Evolutionary conservation across 352 stramenopile species (phyloP).

Genomic region (Phytophthora sp.): DNA sequence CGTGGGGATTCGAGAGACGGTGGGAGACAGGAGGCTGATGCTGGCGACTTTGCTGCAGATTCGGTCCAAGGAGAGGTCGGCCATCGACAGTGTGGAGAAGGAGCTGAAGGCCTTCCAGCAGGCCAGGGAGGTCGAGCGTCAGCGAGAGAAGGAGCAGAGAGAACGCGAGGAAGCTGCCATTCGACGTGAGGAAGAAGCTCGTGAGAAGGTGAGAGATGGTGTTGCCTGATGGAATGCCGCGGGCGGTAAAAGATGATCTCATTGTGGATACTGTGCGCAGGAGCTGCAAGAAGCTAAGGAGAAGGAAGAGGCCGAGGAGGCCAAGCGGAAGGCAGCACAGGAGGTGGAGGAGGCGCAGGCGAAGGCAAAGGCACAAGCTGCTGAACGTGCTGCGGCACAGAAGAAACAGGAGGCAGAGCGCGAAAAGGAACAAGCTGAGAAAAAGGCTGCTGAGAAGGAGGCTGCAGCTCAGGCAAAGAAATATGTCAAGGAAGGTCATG

Average conservation of each 20-base stretch:
- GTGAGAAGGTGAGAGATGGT: slow-evolving; percentile 33
- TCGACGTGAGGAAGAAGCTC: slow-evolving; percentile 40
- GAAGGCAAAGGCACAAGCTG: slow-evolving; percentile 34
- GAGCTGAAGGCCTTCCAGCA: slow-evolving; percentile 56
- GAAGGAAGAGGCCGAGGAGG: slow-evolving; percentile 33
- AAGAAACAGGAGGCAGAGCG: slow-evolving; percentile 43
- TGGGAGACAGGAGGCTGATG: background rate
- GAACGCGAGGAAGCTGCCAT: slow-evolving; percentile 42
- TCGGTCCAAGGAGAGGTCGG: slow-evolving; percentile 40
- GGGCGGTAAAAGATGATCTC: background rate
- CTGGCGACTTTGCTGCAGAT: slow-evolving; percentile 27
- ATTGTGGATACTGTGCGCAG: slow-evolving; percentile 2
- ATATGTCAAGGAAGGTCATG: slow-evolving; percentile 48
- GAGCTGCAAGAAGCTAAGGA: slow-evolving; percentile 28
- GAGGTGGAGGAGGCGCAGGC: slow-evolving; percentile 41
- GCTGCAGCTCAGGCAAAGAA: slow-evolving; percentile 45
- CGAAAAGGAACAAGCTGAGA: slow-evolving; percentile 40
- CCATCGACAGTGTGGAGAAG: slow-evolving; percentile 53
- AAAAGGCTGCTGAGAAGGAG: slow-evolving; percentile 40
- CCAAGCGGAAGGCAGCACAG: slow-evolving; percentile 24
- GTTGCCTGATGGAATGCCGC: background rate
- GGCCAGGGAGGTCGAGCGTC: slow-evolving; percentile 32
- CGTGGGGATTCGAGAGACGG: background rate
- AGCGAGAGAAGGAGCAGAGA: slow-evolving; percentile 36
- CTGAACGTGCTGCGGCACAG: slow-evolving; percentile 27